These are phyloP conservation scores for Lentinula sp. DNA, from an alignment of 768 basidiomycete genomes.

Conservation along the genomic window DNA sequence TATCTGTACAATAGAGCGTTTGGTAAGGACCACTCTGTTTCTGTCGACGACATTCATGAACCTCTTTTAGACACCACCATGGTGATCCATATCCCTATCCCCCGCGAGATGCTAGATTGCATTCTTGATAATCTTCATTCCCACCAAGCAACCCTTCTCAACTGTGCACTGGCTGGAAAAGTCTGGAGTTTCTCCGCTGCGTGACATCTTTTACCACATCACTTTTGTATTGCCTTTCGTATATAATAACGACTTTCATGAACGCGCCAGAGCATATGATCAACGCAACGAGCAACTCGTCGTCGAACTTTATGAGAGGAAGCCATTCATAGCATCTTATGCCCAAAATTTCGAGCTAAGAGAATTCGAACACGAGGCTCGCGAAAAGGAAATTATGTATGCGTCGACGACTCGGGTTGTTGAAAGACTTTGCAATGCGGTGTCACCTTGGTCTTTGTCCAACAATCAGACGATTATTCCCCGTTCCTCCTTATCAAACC, in stretches of 20 bases:
- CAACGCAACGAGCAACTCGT: background rate
- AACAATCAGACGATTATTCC: background rate
- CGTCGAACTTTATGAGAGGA: background rate
- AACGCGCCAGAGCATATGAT: background rate
- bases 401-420: background rate
- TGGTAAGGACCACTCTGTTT: too few species aligned
- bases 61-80: background rate
- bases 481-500: background rate
- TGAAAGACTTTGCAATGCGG: background rate
- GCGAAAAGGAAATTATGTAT: background rate
- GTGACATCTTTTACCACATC: conserved; percentile 10
- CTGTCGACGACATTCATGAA: too few species aligned
- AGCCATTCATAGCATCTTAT: background rate
- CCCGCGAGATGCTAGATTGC: conserved; percentile 13
- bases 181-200: conserved; percentile 9
- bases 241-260: background rate
- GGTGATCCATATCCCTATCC: conserved; percentile 6
- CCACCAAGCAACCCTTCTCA: conserved; percentile 3
- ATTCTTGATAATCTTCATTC: conserved; percentile 13
- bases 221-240: background rate
- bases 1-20: too few species aligned
- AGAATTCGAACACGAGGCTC: background rate
- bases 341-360: background rate
- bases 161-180: conserved; percentile 10
- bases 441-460: background rate